These are phyloP conservation scores for Massarina eburnea DNA, from an alignment of 2,329 filamentous ascomycete genomes.

Conservation along the genomic window DNA sequence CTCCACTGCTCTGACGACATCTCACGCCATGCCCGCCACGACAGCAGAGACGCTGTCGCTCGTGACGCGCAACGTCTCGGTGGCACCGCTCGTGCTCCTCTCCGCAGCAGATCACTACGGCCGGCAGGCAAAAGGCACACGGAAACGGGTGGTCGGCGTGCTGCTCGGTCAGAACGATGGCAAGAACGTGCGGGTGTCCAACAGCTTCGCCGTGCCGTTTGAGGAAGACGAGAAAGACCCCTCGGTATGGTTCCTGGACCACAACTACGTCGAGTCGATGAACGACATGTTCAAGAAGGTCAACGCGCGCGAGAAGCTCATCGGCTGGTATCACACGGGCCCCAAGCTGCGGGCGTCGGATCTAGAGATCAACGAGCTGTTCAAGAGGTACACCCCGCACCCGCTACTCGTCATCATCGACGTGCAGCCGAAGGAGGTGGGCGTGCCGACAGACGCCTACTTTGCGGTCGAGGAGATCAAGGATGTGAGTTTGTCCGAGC, in stretches of 20 bases:
- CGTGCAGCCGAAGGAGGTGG: conserved; percentile 96
- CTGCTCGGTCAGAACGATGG: conserved; percentile 94
- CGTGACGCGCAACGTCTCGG: conserved; percentile 91
- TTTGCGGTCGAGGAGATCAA: conserved; percentile 99
- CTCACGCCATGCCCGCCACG: conserved; percentile 77
- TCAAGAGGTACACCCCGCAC: conserved; percentile 98
- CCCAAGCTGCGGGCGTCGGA: conserved; percentile 96
- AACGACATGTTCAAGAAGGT: conserved; percentile 99
- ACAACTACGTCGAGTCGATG: conserved; percentile 99
- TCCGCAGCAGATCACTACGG: conserved; percentile 99
- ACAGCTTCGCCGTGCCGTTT: conserved; percentile 98
- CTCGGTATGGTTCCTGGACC: conserved; percentile 97
- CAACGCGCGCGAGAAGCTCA: conserved; percentile 97
- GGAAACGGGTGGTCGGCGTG: conserved; percentile 89
- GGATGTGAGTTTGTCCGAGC: conserved; percentile 66
- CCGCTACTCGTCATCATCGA: conserved; percentile 97
- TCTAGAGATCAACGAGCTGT: conserved; percentile 98
- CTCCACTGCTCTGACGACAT: conserved; percentile 12
- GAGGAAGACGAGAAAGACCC: conserved; percentile 99
- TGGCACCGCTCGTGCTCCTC: conserved; percentile 95
- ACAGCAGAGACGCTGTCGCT: conserved; percentile 95
- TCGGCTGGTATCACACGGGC: conserved; percentile 99
- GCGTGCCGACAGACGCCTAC: conserved; percentile 97
- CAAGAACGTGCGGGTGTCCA: conserved; percentile 93
- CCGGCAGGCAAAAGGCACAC: conserved; percentile 84